Conservation (phyloP, 2,329 filamentous ascomycete species). For the Aspergillus ruber region DNA sequence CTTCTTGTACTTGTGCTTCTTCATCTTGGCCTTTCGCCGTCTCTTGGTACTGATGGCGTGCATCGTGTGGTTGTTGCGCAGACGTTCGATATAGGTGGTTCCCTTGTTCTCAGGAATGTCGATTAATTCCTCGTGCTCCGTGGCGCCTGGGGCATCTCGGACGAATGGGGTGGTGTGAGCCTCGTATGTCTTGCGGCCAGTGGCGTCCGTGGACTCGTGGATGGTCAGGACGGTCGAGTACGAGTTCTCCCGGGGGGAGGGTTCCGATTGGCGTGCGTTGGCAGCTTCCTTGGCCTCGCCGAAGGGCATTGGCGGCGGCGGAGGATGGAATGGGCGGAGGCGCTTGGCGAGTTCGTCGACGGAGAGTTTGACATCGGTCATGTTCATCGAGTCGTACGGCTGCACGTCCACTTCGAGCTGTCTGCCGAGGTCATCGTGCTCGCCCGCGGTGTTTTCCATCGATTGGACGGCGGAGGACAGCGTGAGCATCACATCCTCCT, state of each 20-base stretch:
- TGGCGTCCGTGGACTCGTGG: slow-evolving; percentile 46
- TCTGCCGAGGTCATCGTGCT: slow-evolving; percentile 29
- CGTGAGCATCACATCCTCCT: slow-evolving; percentile 59
- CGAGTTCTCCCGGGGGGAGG: slow-evolving; percentile 27
- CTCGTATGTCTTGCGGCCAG: slow-evolving; percentile 47
- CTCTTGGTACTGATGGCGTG: slow-evolving; percentile 83
- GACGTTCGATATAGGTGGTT: slow-evolving; percentile 59
- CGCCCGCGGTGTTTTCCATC: slow-evolving; percentile 34
- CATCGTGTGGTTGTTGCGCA: slow-evolving; percentile 57
- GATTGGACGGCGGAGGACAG: slow-evolving; percentile 45
- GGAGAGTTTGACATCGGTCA: slow-evolving; percentile 59
- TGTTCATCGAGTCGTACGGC: slow-evolving; percentile 41
- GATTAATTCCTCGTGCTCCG: slow-evolving; percentile 32
- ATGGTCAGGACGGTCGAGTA: slow-evolving; percentile 48
- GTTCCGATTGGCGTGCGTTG: slow-evolving; percentile 10
- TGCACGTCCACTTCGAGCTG: slow-evolving; percentile 27
- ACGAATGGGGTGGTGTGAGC: slow-evolving; percentile 47
- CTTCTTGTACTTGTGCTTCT: slow-evolving; percentile 99
- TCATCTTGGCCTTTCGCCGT: slow-evolving; percentile 95
- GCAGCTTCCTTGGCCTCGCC: slow-evolving; percentile 33
- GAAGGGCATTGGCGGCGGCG: slow-evolving; percentile 67
- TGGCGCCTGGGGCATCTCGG: slow-evolving; percentile 29
- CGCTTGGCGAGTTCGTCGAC: slow-evolving; percentile 62
- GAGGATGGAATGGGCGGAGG: slow-evolving; percentile 75
- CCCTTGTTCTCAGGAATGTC: slow-evolving; percentile 50